Evolutionary conservation across 2,329 filamentous ascomycete genomes (phyloP).

Genomic region (Sordariomycetes sp.): DNA sequence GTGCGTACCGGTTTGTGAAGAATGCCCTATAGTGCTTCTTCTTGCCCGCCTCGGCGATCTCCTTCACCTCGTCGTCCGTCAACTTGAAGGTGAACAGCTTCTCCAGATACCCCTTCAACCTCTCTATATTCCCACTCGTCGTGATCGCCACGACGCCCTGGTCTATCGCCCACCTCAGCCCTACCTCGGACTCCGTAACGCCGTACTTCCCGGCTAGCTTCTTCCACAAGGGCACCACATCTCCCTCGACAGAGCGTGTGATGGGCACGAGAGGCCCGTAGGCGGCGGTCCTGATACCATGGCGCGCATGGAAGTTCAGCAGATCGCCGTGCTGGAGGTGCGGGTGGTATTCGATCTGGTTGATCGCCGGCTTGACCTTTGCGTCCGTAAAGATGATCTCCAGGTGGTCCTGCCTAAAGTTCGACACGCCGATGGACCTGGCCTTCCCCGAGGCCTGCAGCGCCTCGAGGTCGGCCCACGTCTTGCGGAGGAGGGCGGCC

Average conservation of each 20-base stretch:
- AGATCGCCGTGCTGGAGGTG: conserved; percentile 58
- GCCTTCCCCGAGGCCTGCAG: conserved; percentile 57
- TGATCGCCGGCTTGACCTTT: conserved; percentile 54
- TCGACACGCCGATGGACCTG: conserved; percentile 66
- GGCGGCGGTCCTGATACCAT: conserved; percentile 44
- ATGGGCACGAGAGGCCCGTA: conserved; percentile 46
- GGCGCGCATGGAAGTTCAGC: conserved; percentile 42
- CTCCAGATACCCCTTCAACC: conserved; percentile 44
- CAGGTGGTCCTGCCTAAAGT: conserved; percentile 51
- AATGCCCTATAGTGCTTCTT: conserved; percentile 53
- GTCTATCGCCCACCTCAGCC: conserved; percentile 50
- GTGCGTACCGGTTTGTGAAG: conserved; percentile 41
- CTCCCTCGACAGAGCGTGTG: conserved; percentile 35
- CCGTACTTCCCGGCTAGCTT: conserved; percentile 46
- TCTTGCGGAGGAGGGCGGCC: conserved; percentile 39
- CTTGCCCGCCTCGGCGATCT: conserved; percentile 43
- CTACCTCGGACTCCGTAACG: conserved; percentile 43
- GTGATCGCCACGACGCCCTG: conserved; percentile 48
- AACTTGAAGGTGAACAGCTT: conserved; percentile 45
- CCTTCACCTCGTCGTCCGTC: conserved; percentile 44
- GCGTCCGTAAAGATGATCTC: conserved; percentile 47
- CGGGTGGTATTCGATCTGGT: conserved; percentile 76
- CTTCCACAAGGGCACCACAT: conserved; percentile 39
- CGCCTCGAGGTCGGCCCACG: conserved; percentile 51
- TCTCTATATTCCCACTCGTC: conserved; percentile 46